Evolutionary conservation across 2,329 filamentous ascomycete genomes (phyloP).

Genomic region (Bipolaris oryzae): DNA sequence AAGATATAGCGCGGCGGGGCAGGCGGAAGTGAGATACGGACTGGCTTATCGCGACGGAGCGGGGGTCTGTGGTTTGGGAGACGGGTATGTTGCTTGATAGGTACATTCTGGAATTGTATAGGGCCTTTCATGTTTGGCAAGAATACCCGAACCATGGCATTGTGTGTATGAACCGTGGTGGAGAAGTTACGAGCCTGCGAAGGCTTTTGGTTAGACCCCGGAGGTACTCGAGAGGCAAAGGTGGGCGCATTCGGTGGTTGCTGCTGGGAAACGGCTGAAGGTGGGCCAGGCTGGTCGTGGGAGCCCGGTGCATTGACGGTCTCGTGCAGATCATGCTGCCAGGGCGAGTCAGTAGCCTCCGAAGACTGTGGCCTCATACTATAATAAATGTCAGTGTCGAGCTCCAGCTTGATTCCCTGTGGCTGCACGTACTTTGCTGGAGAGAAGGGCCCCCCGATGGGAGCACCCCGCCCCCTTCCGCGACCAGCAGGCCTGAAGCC

Average conservation of each 20-base stretch:
- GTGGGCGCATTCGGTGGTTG: conserved; percentile 25
- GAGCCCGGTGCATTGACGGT: conserved; percentile 54
- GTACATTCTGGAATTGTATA: conserved; percentile 73
- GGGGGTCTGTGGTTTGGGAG: conserved; percentile 94
- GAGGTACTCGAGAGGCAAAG: conserved; percentile 30
- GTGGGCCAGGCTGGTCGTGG: conserved; percentile 32
- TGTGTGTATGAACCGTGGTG: conserved; percentile 81
- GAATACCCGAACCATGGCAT: conserved; percentile 81
- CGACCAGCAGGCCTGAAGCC: conserved; percentile 75
- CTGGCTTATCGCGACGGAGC: conserved; percentile 92
- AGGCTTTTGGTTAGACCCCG: conserved; percentile 36
- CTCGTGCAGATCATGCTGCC: conserved; percentile 96
- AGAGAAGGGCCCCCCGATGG: conserved; percentile 59
- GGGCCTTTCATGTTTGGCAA: conserved; percentile 77
- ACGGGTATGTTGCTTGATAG: conserved; percentile 89
- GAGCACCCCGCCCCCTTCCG: conserved; percentile 59
- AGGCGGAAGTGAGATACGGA: conserved; percentile 86
- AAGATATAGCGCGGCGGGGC: conserved; percentile 86
- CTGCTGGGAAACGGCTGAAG: conserved; percentile 22
- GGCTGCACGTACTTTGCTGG: conserved; percentile 65
- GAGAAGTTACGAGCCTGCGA: conserved; percentile 64
- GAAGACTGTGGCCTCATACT: conserved; percentile 51
- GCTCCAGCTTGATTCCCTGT: background rate
- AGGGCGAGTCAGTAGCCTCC: conserved; percentile 71
- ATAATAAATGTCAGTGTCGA: conserved; percentile 33